Percentiles rank a stretch among this genome's conserved stretches.
phyloP scores from a whole-genome alignment of 106 monocot species.

The Agapanthus africanus region DNA sequence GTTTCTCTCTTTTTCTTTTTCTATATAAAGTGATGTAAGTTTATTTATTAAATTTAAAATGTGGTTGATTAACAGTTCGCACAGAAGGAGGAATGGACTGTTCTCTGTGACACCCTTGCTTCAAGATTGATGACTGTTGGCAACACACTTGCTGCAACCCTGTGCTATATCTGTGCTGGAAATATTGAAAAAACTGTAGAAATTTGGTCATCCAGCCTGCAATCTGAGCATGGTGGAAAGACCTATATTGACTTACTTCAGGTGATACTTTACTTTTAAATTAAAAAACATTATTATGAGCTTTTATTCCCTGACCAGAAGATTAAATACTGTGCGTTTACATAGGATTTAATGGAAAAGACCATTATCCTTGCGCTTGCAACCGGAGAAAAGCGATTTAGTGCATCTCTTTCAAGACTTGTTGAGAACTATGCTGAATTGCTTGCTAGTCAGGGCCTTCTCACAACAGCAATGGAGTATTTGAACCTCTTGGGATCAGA shows the following conservation, averaged over 20 bases:
- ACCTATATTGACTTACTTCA: slow-evolving; percentile 90
- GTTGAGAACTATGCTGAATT: slow-evolving; percentile 94
- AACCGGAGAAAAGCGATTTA: slow-evolving; percentile 71
- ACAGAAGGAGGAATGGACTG: slow-evolving; percentile 85
- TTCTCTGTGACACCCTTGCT: slow-evolving; percentile 82
- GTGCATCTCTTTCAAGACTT: slow-evolving; percentile 76
- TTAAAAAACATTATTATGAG: background rate
- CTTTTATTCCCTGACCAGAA: background rate
- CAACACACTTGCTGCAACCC: slow-evolving; percentile 81
- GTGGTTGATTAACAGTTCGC: slow-evolving; percentile 53
- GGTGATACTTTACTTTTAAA: slow-evolving; percentile 22
- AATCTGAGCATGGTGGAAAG: slow-evolving; percentile 46
- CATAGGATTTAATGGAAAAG: slow-evolving; percentile 98
- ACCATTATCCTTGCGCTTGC: slow-evolving; percentile 76
- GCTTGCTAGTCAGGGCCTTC: slow-evolving; percentile 94
- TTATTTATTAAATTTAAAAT: background rate
- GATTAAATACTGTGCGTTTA: slow-evolving; percentile 8
- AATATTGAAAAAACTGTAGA: slow-evolving; percentile 94
- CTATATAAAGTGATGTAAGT: background rate
- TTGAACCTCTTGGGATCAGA: slow-evolving; percentile 75
- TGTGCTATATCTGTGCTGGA: slow-evolving; percentile 96
- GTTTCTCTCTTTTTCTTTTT: background rate
- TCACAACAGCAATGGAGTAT: slow-evolving; percentile 89
- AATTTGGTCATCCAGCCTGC: slow-evolving; percentile 82
- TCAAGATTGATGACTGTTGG: slow-evolving; percentile 70